Conservation (phyloP, 2,329 filamentous ascomycete species). For the Exophiala alcalophila region DNA sequence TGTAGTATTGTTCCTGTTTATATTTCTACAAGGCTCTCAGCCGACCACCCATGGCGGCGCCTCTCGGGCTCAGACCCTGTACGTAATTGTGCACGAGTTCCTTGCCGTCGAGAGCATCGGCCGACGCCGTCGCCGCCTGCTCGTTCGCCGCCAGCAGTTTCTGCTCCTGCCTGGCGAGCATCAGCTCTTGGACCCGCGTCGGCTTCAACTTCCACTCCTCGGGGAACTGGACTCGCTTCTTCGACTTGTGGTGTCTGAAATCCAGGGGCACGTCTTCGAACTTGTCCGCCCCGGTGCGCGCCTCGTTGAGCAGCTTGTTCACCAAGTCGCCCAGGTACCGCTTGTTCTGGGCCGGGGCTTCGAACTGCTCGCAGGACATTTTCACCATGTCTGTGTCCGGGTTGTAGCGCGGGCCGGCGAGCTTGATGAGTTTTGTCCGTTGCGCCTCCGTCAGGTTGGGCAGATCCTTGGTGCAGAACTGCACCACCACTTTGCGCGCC, state of each 20-base stretch:
- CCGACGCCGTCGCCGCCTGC: constrained; percentile 40
- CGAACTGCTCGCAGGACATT: constrained; percentile 87
- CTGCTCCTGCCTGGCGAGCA: constrained; percentile 55
- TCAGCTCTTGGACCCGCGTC: constrained; percentile 13
- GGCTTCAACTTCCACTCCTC: constrained; percentile 74
- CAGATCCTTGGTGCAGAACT: constrained; percentile 76
- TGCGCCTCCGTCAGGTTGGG: constrained; percentile 57
- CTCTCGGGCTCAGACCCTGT: constrained; percentile 1
- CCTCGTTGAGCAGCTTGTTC: constrained; percentile 67
- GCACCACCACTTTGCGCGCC: constrained; percentile 87
- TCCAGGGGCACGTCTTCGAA: constrained; percentile 90
- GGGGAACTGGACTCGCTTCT: constrained; percentile 69
- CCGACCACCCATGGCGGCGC: no score
- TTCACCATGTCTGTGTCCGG: constrained; percentile 75
- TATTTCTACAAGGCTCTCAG: constrained; percentile 17
- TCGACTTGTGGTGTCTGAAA: constrained; percentile 74
- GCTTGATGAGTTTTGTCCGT: constrained; percentile 78
- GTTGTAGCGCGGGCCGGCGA: constrained; percentile 83
- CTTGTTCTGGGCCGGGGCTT: constrained; percentile 93
- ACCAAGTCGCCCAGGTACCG: constrained; percentile 82
- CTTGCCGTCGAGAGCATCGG: constrained; percentile 29
- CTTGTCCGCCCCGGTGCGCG: constrained; percentile 72
- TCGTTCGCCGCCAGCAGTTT: constrained; percentile 51
- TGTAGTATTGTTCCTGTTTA: not conserved
- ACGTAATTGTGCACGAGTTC: constrained; percentile 27